These are phyloP conservation scores for Phanerochaete sordida DNA, from an alignment of 768 basidiomycete species.

Conservation along the genomic window DNA sequence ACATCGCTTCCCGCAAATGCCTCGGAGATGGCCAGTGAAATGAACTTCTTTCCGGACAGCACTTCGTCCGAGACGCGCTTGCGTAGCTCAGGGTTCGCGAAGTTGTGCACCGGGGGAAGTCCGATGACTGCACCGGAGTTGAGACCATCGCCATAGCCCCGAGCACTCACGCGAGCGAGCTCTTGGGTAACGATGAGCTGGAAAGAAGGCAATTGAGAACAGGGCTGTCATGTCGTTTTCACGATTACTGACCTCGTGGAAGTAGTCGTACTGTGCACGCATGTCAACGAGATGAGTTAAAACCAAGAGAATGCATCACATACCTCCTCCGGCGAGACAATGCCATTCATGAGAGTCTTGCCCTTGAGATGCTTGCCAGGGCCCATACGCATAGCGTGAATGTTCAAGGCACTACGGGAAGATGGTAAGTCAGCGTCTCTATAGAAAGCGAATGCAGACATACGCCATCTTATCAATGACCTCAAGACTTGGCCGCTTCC, in stretches of 20 bases:
- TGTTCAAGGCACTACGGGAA: constrained; percentile 50
- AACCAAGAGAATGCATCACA: constrained; percentile 10
- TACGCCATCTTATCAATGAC: constrained; percentile 85
- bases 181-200: constrained; percentile 81
- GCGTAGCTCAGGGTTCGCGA: constrained; percentile 60
- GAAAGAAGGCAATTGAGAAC: background rate
- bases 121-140: constrained; percentile 79
- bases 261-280: constrained; percentile 65
- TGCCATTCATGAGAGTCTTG: constrained; percentile 64
- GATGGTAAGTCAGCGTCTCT: background rate
- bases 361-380: constrained; percentile 88
- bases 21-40: constrained; percentile 85
- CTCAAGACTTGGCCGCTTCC: constrained; percentile 77
- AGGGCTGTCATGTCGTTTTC: background rate
- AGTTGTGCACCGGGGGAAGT: constrained; percentile 82
- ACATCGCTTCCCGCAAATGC: constrained; percentile 89
- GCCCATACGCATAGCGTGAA: constrained; percentile 91
- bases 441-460: constrained; percentile 11
- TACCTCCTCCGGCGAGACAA: constrained; percentile 75
- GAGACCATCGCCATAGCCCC: constrained; percentile 81
- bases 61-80: constrained; percentile 60
- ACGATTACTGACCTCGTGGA: constrained; percentile 58
- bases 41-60: constrained; percentile 75
- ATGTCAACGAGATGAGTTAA: background rate
- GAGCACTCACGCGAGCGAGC: constrained; percentile 58